Evolutionary conservation across 169 alveolate genomes (phyloP), one percentile per base, ranked within the genome.

Genomic region (Amoebophrya sp.): DNA sequence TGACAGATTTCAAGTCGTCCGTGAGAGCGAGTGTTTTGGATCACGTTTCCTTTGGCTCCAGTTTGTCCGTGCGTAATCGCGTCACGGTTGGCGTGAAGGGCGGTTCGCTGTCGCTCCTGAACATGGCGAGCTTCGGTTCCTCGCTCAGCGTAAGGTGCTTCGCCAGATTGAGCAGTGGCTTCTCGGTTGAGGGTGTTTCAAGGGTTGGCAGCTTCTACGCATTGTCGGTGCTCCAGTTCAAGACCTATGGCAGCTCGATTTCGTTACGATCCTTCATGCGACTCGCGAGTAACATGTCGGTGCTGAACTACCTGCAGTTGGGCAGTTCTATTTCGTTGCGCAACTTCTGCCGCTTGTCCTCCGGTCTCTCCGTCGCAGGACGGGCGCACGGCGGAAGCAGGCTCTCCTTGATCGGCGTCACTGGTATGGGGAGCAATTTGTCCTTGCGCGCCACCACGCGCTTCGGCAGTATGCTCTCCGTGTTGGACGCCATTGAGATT

Each of bases 161-260:
- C 76, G 33, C 55, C 36, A 54, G 91, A 34, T 18, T 33, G 40
- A 41, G 91, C 40, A 39, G 65, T 3, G 36, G 76, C 33, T 26
- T 89, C 76, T 89, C 91, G 18, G 91, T 89, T 18, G 1, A 65
- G 36, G 26, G 83, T 36, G 26, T 65, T 6, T 1, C 26, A 6
- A 65, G 33, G 83, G n/a, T 18, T 36, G 83, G 83, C 83, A 26
- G 39, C 38, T 1, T 65, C 77, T 89, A 41, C 76, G 91, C 53
- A 54, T 89, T 39, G 33, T 39, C 91, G 36, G 91, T 89, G 41
- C 53, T 89, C 39, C 53, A 89, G 77, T 26, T 10, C 91, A 41
- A 2, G 54, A 0, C 54, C 65, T 41, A n/a, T 38, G 91, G 91
- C 65, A 89, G 91, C 65, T 38, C 91, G 6, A 0, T 89, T 2